These are phyloP conservation scores for Dothistroma septosporum DNA, from an alignment of 2,329 filamentous ascomycete genomes.

Conservation along the genomic window DNA sequence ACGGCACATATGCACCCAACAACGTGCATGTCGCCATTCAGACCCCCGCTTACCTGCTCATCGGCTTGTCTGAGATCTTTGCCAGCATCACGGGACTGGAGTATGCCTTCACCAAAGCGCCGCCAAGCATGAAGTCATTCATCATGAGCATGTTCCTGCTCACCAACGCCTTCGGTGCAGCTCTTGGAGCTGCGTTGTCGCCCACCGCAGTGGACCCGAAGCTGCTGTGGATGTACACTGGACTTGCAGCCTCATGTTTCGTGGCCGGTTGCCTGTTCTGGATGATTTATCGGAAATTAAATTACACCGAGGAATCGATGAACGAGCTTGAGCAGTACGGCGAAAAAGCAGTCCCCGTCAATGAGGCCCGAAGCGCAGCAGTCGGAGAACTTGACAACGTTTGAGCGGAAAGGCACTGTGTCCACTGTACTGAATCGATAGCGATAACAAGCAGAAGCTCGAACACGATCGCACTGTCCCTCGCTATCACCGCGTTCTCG, in stretches of 20 bases:
- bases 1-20: slow-evolving; percentile 36
- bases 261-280: slow-evolving; percentile 20
- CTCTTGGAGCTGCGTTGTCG: slow-evolving; percentile 58
- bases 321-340: slow-evolving; percentile 16
- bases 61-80: slow-evolving; percentile 44
- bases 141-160: slow-evolving; percentile 32
- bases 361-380: neutral
- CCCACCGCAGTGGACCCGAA: slow-evolving; percentile 59
- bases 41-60: slow-evolving; percentile 39
- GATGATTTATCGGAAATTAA: slow-evolving; percentile 42
- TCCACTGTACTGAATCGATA: neutral
- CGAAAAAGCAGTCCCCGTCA: slow-evolving; percentile 5
- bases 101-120: slow-evolving; percentile 44
- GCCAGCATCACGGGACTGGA: slow-evolving; percentile 45
- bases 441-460: neutral
- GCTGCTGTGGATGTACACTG: slow-evolving; percentile 54
- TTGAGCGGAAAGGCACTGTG: neutral
- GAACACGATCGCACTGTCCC: too few species aligned
- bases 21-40: slow-evolving; percentile 37
- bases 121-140: slow-evolving; percentile 39
- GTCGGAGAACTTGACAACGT: neutral
- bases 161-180: slow-evolving; percentile 52
- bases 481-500: too few species aligned
- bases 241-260: slow-evolving; percentile 16
- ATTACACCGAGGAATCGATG: slow-evolving; percentile 13